Evolutionary conservation across 805 yeast species (phyloP), one percentile per base, ranked within the genome.

Genomic region (Ogataea thermomethanolica): DNA sequence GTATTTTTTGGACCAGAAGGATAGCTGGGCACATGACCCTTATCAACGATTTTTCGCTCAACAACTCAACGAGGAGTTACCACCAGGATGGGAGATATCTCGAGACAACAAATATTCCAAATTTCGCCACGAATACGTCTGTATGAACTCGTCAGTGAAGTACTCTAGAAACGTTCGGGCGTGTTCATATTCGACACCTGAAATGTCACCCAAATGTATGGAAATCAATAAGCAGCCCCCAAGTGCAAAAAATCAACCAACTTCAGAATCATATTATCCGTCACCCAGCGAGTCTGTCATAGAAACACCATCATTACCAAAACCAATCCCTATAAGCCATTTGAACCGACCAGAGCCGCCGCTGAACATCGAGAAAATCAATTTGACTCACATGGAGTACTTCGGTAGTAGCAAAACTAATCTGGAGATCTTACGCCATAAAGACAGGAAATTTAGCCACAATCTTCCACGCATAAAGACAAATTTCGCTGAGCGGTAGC

Each of bases 11-110:
- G 29, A 36, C 11, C 44, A 45, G 8, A 28, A 28, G 8, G 47
- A 44, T 8, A 24, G 17, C n/a, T 54, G 59, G 59, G 52, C 51
- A 3, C 49, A 45, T 20, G 55, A 55, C 41, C 59, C 59, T 5
- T 54, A 54, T 33, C 59, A 54, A 31, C 44, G 59, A 7, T 53
- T 30, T 33, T 54, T 54, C 29, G 59, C 59, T 7, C 15, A 29
- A 15, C 22, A 29, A 14, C 5, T 28, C 2, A 37, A 37, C 8
- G 54, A 53, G 27, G 38, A 44, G 2, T 32, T 54, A 2, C 57
- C 57, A 1, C 29, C 24, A 7, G 43, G 48, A 8, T 54, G 57
- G 57, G 23, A 31, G 8, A 33, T 34, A 8, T 46, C 51, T 2
- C 31, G 48, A 10, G 48, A 45, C 1, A 46, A 44, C 41, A 53